Base-by-base conservation (phyloP, 345 rosid species). In the Odontarrhena argentea region DNA sequence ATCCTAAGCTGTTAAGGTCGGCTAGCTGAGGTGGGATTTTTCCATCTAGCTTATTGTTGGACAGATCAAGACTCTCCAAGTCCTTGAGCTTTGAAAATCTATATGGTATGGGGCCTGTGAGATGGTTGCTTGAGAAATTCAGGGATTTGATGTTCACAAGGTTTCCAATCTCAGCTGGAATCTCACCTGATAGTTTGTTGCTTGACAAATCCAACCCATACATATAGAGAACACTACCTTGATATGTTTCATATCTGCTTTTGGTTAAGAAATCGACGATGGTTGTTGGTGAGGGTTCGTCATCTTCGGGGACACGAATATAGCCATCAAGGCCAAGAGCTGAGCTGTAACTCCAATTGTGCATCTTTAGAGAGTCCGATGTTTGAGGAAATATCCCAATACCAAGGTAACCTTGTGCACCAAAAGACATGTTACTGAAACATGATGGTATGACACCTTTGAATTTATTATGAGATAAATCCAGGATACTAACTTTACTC, bases 1-100 rank as follows among this genome's bases (percentile, higher is more conserved):
- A 77, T 36, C 59, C 77, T 76, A 90, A 74, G 68, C 55, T 50
- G 43, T 74, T 60, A 9, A 84, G 74, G 14, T 48, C 68, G 0
- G 89, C 79, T 57, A 90, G 78, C 48, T 68, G 69, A 11, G 83
- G 71, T 6, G 92, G 97, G 51, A 87, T 83, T 43, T 36, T 44
- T 44, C 87, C 92, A n/a, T 14, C 77, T 61, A 91, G 73, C 48
- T 71, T 71, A 65, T 90, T 90, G 28, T 81, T 76, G 25, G 96
- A 82, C 35, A 86, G 74, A 76, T 89, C 74, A 42, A 87, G 69
- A 34, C 69, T 35, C 6, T 70, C 72, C 46, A 89, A 71, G 18
- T 76, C 73, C 9, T 74, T 55, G 9, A 87, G 76, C 65, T 66
- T 82, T 5, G 87, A 76, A 59, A 89, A 47, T 18, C 78, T 80